A percentile compares a stretch with the other conserved stretches of the same genome.
These are phyloP conservation scores for Termitomyces sp. DNA, from an alignment of 768 basidiomycete species.

Conservation along the genomic window DNA sequence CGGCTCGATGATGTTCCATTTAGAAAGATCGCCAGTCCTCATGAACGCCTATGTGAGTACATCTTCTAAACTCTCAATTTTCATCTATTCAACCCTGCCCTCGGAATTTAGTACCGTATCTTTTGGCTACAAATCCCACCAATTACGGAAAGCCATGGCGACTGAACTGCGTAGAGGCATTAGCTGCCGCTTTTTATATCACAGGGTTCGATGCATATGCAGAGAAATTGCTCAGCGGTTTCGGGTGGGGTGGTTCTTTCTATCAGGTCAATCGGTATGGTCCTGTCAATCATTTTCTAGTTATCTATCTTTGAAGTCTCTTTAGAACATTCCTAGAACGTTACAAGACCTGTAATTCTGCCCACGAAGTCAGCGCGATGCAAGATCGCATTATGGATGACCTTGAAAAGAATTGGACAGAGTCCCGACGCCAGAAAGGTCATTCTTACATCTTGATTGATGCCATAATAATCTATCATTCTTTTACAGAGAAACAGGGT, in stretches of 20 bases:
- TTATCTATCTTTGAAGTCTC: not conserved
- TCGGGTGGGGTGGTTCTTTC: constrained; percentile 91
- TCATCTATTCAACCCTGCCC: not conserved
- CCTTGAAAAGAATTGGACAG: constrained; percentile 55
- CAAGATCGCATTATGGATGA: constrained; percentile 71
- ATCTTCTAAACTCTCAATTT: not conserved
- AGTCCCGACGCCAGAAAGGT: constrained; percentile 53
- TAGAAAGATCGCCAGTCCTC: constrained; percentile 84
- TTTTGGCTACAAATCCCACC: constrained; percentile 92
- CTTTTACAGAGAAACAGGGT: constrained; percentile 17
- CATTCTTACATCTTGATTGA: not conserved
- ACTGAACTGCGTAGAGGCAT: constrained; percentile 90
- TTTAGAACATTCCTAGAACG: constrained; percentile 58
- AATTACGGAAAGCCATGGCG: constrained; percentile 99
- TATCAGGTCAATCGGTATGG: constrained; percentile 76
- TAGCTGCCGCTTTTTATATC: constrained; percentile 94
- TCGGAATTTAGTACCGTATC: constrained; percentile 72
- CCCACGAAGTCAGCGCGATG: constrained; percentile 50
- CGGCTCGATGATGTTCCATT: constrained; percentile 93
- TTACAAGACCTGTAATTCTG: constrained; percentile 67
- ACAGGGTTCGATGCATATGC: constrained; percentile 83
- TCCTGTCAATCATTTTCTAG: not conserved
- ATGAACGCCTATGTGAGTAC: constrained; percentile 79
- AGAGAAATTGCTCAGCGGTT: constrained; percentile 69
- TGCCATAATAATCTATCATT: not conserved